Base-by-base conservation (phyloP, 345 rosid genomes). In the Salix caprea region DNA sequence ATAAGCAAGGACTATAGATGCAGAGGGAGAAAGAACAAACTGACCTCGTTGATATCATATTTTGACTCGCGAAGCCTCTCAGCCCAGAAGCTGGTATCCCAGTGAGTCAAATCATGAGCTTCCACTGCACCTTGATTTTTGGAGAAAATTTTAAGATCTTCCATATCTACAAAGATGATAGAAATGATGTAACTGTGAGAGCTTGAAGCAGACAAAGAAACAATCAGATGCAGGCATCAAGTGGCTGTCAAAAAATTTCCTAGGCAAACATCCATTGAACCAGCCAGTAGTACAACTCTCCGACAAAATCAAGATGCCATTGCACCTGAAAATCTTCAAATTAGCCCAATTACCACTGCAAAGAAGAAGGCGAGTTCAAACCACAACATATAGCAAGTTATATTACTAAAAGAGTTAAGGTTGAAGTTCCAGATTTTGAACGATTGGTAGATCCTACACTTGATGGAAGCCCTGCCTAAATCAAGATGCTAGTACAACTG, bases 31-130 rank as follows among this genome's bases (percentile, higher is more conserved):
- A 21, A 76, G 23, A 73, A 74, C 79, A 34, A 48, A 14, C n/a
- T 40, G 16, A 94, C 98, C 97, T 94, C 94, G 75, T 91, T 94
- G 74, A 92, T 92, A 74, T 90, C 89, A 80, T 89, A 94, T 90
- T 88, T 94, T 48, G 96, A 87, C 77, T 94, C 98, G 71, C 98
- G 98, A 77, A 92, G 94, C 85, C 98, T 92, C 88, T 94, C 98
- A 72, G 94, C 89, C 98, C 98, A 94, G 89, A 90, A 94, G 76
- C 24, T 83, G 28, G 84, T 85, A 84, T 94, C 98, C 98, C 98
- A 94, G 69, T 94, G 91, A 73, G 46, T 88, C 86, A 94, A 82
- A 68, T 84, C 88, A 77, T 85, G 82, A 82, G 92, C 87, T 89
- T 92, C 98, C 44, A n/a, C 52, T 64, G 96, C 94, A 75, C 91